Base-by-base conservation (phyloP, 1,139 yeast species). In the Pneumocystis oryctolagi region DNA sequence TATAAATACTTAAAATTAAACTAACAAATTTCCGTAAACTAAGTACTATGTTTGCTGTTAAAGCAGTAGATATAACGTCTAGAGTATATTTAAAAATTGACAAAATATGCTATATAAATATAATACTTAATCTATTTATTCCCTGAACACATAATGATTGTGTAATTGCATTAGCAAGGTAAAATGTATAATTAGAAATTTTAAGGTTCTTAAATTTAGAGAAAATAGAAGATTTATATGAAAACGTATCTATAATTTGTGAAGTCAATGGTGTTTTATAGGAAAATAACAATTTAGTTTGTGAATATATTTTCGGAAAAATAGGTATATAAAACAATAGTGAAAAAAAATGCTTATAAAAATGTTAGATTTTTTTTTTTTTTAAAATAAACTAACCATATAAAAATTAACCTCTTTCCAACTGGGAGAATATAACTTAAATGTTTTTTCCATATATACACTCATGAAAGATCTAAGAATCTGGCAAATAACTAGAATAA, bases 361-460 rank as follows among this genome's bases (percentile, higher is more conserved):
- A 20, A 58, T 34, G 37, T 16, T 3, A 37, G 25, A 58, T 18
- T 37, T 39, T 53, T 31, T 31, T 35, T 47, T 42, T 28, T 53
- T 18, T n/a, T 25, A 47, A n/a, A 53, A 28, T 60, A 9, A 30
- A n/a, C 66, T 28, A 42, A 67, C 69, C 63, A 75, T 73, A 71
- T 82, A 85, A 68, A 85, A 85, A 55, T 85, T 72, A 39, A 80
- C 78, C 68, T 85, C 89, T 64, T 79, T 75, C 90, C 90, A 85
- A 62, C 79, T 80, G 14, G 77, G 77, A 2, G 86, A 87, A 69
- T 82, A 81, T 47, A 68, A 68, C 28, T 71, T 72, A 69, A 77
- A 81, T 1, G 83, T 77, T 61, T 72, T 71, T 69, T 85, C 89
- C 57, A 79, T 78, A 67, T 79, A 78, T 18, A 84, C 75, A 0